Evolutionary conservation across 441 rosid genomes (phyloP).

Genomic region (Omphalea diandra): DNA sequence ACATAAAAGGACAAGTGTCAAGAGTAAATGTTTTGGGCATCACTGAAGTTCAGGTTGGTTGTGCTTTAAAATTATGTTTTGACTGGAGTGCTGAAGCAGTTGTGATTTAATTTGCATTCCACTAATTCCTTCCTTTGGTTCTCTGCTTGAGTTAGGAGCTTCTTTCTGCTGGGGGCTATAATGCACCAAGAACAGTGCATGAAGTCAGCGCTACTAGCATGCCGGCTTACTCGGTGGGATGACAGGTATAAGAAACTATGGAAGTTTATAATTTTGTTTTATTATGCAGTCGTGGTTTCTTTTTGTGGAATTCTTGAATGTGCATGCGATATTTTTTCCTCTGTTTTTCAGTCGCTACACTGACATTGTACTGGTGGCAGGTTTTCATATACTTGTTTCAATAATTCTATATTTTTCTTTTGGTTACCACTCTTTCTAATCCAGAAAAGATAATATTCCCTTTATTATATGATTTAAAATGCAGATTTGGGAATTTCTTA

Average conservation of each 20-base stretch:
- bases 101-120: constrained; percentile 12
- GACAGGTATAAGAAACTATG: constrained; percentile 55
- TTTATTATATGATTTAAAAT: too few relatives aligned
- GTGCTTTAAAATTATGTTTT: constrained; percentile 11
- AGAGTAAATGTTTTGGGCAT: constrained; percentile 65
- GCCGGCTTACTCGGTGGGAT: constrained; percentile 92
- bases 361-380: neutral
- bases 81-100: constrained; percentile 1
- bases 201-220: constrained; percentile 79
- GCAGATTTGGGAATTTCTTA: neutral
- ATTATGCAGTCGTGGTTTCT: neutral
- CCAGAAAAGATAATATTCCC: too few relatives aligned
- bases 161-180: constrained; percentile 79
- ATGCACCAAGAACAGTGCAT: constrained; percentile 80
- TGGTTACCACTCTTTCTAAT: neutral
- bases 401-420: neutral
- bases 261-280: neutral
- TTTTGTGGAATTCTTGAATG: neutral
- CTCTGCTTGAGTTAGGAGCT: constrained; percentile 53
- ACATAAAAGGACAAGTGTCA: constrained; percentile 62
- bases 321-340: neutral
- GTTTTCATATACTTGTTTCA: neutral
- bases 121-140: constrained; percentile 2
- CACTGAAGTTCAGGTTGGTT: constrained; percentile 89
- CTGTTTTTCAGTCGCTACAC: neutral